Evolutionary conservation across 1,139 yeast species (phyloP).

Genomic region (Komagataea norvegica): DNA sequence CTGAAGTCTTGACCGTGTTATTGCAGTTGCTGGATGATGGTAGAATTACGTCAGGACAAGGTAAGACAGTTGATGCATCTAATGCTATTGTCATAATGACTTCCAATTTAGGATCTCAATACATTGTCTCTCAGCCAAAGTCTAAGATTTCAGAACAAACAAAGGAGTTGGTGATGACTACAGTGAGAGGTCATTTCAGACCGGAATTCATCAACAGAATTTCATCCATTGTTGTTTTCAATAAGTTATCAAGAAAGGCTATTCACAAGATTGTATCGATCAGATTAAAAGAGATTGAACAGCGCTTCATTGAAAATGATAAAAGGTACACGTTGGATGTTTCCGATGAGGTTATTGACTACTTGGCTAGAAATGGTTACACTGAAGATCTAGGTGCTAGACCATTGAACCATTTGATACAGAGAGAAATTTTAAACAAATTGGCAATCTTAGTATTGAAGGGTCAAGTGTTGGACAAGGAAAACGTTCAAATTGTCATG

Average conservation of each 20-base stretch:
- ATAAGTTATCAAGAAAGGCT: constrained; percentile 85
- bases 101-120: constrained; percentile 94
- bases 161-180: constrained; percentile 71
- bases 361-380: constrained; percentile 80
- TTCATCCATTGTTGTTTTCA: constrained; percentile 86
- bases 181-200: constrained; percentile 88
- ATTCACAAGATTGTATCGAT: constrained; percentile 87
- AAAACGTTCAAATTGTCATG: constrained; percentile 59
- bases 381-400: constrained; percentile 95
- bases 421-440: constrained; percentile 77
- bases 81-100: constrained; percentile 94
- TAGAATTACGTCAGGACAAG: constrained; percentile 89
- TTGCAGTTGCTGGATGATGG: constrained; percentile 96
- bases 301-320: constrained; percentile 79
- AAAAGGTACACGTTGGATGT: constrained; percentile 68
- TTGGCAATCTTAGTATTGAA: constrained; percentile 84
- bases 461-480: constrained; percentile 87
- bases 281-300: constrained; percentile 77
- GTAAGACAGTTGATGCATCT: constrained; percentile 88
- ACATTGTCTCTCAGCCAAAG: constrained; percentile 63
- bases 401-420: constrained; percentile 92
- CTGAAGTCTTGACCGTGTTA: constrained; percentile 89
- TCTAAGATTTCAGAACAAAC: constrained; percentile 63
- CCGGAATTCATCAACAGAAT: constrained; percentile 98
- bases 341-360: constrained; percentile 71